Base-by-base conservation (phyloP, 306 rosid species). In the Fragaria vesca region DNA sequence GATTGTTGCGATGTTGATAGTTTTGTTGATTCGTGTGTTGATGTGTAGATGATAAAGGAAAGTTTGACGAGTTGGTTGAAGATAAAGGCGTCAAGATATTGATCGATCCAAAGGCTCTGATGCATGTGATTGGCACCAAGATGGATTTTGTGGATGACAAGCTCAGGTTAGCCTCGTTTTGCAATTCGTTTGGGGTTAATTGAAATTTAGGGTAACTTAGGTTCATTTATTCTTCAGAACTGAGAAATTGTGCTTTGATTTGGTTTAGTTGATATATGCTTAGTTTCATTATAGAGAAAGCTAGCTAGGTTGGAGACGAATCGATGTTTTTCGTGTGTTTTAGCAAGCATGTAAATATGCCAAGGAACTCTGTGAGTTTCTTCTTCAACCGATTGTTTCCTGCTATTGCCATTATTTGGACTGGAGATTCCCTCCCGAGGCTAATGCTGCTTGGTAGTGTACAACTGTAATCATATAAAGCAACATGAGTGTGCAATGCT, bases 71-170 rank as follows among this genome's bases (percentile, higher is more conserved):
- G 83, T 74, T 95, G 87, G 79, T 95, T 72, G 97, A 95, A 73
- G 98, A 95, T 81, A 90, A 95, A 79, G 97, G 92, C 36, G 97
- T 95, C 73, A 95, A 89, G 89, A 83, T 95, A 78, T 81, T 95
- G 88, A 88, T 95, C 69, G 97, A 95, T 76, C 97, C 97, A 0
- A 95, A 93, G 88, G 98, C 98, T 62, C 93, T 95, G 50, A 95
- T 95, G 97, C 98, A 95, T 79, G 98, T 93, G 7, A 87, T 95
- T 81, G 97, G 98, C 78, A 95, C 98, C 24, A 88, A 91, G 83
- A 95, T 95, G 97, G 98, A 95, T 85, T 95, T 95, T 69, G 91
- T 95, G 12, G 97, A 95, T 75, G 97, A 92, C 82, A 95, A 95
- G 83, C 91, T 92, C 36, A 91, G 98, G 98, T 42, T 28, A 77